Evolutionary conservation across 2,329 filamentous ascomycete genomes (phyloP).

Genomic region (Exophiala phaeomuriformis): DNA sequence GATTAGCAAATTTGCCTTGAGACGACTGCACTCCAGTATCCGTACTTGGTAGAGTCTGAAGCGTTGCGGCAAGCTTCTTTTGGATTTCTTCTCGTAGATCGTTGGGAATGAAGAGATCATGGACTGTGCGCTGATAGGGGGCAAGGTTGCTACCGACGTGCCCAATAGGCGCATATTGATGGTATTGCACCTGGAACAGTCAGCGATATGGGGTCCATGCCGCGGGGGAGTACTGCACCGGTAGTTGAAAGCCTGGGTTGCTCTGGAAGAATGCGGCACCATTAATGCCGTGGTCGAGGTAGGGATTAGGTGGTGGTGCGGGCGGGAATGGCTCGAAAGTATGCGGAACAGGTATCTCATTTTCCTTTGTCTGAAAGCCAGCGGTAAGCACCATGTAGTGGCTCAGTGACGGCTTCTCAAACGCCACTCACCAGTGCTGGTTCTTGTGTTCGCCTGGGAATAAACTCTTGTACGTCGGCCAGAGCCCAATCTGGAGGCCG

Average conservation of each 20-base stretch:
- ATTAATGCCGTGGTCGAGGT: constrained; percentile 60
- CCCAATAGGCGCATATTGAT: constrained; percentile 82
- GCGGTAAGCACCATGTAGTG: background rate
- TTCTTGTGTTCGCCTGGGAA: constrained; percentile 49
- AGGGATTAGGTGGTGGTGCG: constrained; percentile 57
- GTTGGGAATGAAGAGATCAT: constrained; percentile 89
- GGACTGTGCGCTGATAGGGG: constrained; percentile 75
- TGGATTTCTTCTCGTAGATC: constrained; percentile 80
- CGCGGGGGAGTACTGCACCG: constrained; percentile 40
- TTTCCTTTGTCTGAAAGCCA: constrained; percentile 14
- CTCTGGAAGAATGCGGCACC: constrained; percentile 60
- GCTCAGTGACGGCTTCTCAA: background rate
- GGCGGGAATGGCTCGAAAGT: constrained; percentile 26
- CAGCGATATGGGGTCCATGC: background rate
- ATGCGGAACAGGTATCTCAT: constrained; percentile 17
- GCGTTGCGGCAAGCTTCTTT: constrained; percentile 75
- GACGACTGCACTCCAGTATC: constrained; percentile 13
- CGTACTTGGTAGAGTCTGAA: constrained; percentile 74
- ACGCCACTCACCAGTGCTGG: constrained; percentile 41
- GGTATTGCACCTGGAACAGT: constrained; percentile 65
- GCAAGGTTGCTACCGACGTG: constrained; percentile 73
- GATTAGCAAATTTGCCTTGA: constrained; percentile 12
- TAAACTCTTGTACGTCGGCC: constrained; percentile 42
- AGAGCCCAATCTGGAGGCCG: constrained; percentile 40
- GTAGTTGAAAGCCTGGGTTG: constrained; percentile 54